Conservation (phyloP, 208 protist species). For the Leptomonas pyrrhocoris region DNA sequence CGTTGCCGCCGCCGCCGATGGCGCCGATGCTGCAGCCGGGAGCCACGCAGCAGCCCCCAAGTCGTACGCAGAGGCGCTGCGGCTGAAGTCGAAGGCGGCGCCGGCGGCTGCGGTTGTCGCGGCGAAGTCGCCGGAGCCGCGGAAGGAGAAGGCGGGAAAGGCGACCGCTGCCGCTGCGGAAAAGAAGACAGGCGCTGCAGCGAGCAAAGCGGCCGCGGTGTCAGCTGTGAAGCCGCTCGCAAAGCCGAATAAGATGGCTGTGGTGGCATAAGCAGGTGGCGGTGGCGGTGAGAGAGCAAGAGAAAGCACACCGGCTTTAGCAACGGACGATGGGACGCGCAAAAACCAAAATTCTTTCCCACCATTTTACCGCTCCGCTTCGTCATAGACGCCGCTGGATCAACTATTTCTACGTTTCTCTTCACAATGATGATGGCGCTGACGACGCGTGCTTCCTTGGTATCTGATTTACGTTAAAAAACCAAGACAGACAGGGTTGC, state of each 20-base stretch:
- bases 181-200: not conserved
- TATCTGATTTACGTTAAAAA: no score
- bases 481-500: no score
- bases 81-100: conserved; percentile 10
- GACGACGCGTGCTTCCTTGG: no score
- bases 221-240: not conserved
- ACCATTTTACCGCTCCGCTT: no score
- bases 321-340: no score
- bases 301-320: no score
- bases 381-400: no score
- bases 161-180: not conserved
- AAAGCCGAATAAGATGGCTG: conserved; percentile 2
- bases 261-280: not conserved
- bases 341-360: no score
- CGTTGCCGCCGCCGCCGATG: not conserved
- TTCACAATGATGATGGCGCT: no score
- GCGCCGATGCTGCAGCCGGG: not conserved
- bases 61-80: conserved; percentile 20
- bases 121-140: not conserved
- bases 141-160: conserved; percentile 5
- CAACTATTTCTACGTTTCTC: no score
- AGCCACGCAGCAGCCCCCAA: not conserved
- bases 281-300: not conserved
- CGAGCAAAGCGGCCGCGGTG: not conserved
- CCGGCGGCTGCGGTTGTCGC: not conserved